Conservation (phyloP, 2,329 filamentous ascomycete genomes). For the Colletotrichum spinosum region DNA sequence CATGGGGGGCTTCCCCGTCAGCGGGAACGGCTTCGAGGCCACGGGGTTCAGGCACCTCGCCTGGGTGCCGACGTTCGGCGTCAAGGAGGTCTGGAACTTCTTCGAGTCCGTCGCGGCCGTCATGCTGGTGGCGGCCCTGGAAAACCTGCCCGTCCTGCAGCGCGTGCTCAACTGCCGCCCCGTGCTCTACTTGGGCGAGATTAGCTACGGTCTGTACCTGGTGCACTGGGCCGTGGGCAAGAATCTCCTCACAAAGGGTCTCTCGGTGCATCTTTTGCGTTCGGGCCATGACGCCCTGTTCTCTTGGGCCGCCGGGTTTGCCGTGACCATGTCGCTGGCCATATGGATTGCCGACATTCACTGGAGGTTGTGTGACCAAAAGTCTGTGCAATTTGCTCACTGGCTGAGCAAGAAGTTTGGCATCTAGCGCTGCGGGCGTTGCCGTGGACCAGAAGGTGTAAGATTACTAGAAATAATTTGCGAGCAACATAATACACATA, state of each 20-base stretch:
- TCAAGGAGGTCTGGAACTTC: not conserved
- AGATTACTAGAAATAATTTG: too few species aligned
- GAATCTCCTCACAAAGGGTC: not conserved
- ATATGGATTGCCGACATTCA: slow-evolving; percentile 13
- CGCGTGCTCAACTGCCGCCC: slow-evolving; percentile 67
- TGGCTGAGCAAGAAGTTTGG: slow-evolving; percentile 17
- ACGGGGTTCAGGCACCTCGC: slow-evolving; percentile 30
- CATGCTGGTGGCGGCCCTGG: slow-evolving; percentile 16
- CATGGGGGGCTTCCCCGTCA: slow-evolving; percentile 22
- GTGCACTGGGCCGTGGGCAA: slow-evolving; percentile 62
- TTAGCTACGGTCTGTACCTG: slow-evolving; percentile 73
- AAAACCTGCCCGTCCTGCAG: slow-evolving; percentile 55
- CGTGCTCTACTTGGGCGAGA: slow-evolving; percentile 71
- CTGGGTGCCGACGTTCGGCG: slow-evolving; percentile 23
- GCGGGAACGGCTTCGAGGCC: slow-evolving; percentile 12
- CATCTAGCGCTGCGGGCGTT: slow-evolving; percentile 17
- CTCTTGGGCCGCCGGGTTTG: not conserved
- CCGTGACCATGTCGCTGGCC: not conserved
- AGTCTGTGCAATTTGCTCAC: slow-evolving; percentile 9
- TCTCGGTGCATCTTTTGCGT: not conserved
- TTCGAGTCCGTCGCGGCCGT: slow-evolving; percentile 18
- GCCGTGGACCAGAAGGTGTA: too few species aligned
- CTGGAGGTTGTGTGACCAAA: slow-evolving; percentile 10
- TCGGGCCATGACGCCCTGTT: not conserved
- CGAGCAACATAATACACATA: too few species aligned